These are phyloP conservation scores for Panaeolus papilionaceus DNA, from an alignment of 768 basidiomycete species.

Conservation along the genomic window DNA sequence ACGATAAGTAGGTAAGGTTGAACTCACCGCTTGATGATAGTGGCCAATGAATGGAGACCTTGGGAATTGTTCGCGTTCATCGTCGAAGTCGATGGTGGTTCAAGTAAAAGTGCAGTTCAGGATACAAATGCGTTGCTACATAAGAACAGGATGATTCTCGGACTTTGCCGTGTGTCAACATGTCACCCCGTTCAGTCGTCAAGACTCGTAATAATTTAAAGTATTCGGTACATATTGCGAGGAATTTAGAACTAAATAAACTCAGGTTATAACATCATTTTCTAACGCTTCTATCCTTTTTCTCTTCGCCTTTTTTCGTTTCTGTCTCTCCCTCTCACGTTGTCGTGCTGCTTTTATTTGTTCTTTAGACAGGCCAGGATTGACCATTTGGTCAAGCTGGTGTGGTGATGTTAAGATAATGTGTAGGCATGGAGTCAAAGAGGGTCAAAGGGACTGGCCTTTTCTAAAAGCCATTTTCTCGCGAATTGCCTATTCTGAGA, in stretches of 20 bases:
- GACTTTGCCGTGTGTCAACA: slow-evolving; percentile 27
- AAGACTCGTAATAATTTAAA: neutral
- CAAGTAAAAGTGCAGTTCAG: neutral
- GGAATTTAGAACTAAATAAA: neutral
- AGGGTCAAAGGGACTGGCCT: slow-evolving; percentile 56
- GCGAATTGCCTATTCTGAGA: slow-evolving; percentile 81
- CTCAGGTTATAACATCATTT: slow-evolving; percentile 19
- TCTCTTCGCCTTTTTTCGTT: slow-evolving; percentile 82
- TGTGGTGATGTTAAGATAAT: slow-evolving; percentile 27
- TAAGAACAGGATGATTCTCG: slow-evolving; percentile 15
- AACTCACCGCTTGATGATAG: slow-evolving; percentile 80
- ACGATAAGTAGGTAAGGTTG: slow-evolving; percentile 16
- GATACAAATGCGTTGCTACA: neutral
- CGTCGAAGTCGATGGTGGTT: slow-evolving; percentile 19
- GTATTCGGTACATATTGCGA: slow-evolving; percentile 12
- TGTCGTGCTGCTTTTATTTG: slow-evolving; percentile 75
- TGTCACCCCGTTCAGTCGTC: neutral
- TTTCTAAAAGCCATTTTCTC: slow-evolving; percentile 73
- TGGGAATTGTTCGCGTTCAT: slow-evolving; percentile 42
- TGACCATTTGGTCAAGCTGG: slow-evolving; percentile 73
- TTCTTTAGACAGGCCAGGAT: slow-evolving; percentile 80
- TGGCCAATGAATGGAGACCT: slow-evolving; percentile 77
- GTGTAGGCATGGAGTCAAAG: slow-evolving; percentile 9
- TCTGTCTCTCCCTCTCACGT: slow-evolving; percentile 75
- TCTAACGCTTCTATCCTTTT: slow-evolving; percentile 47